These are phyloP conservation scores for Ilex asprella DNA, from an alignment of 257 asterid genomes.

Conservation along the genomic window DNA sequence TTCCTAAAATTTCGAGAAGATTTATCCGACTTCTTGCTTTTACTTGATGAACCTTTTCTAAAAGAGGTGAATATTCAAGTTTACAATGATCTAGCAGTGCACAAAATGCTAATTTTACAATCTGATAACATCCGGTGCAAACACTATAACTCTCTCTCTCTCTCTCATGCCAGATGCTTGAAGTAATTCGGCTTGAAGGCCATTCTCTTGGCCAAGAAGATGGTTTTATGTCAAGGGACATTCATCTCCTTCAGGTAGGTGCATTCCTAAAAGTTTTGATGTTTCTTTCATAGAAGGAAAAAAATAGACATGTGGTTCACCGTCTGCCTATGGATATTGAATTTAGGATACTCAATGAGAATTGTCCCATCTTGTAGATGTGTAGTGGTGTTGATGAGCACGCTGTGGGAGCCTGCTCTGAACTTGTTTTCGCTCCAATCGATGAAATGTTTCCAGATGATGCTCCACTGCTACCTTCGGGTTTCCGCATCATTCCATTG, in stretches of 20 bases:
- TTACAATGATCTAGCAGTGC: too few relatives aligned
- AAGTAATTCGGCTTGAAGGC: constrained; percentile 3
- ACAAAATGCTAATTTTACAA: too few relatives aligned
- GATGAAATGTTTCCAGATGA: constrained; percentile 97
- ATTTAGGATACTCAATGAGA: neutral
- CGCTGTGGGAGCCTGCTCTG: constrained; percentile 85
- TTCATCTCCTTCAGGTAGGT: constrained; percentile 4
- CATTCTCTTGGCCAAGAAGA: constrained; percentile 1
- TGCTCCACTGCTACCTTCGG: constrained; percentile 84
- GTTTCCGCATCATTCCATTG: constrained; percentile 87
- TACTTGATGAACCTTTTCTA: too few relatives aligned
- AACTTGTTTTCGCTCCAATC: constrained; percentile 92
- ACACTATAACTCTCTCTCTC: too few relatives aligned
- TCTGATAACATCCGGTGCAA: too few relatives aligned
- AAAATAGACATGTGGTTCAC: too few relatives aligned
- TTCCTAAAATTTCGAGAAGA: too few relatives aligned
- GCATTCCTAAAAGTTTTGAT: neutral
- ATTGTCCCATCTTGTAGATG: constrained; percentile 45
- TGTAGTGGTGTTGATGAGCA: constrained; percentile 91
- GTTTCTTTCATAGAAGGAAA: neutral
- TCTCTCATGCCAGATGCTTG: neutral
- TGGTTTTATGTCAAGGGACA: constrained; percentile 1
- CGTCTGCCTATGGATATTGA: neutral
- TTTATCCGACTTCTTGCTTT: too few relatives aligned
- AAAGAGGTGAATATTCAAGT: too few relatives aligned